Evolutionary conservation across 768 basidiomycete species (phyloP), one percentile per base, ranked within the genome.

Genomic region (Hericium rajendrae): DNA sequence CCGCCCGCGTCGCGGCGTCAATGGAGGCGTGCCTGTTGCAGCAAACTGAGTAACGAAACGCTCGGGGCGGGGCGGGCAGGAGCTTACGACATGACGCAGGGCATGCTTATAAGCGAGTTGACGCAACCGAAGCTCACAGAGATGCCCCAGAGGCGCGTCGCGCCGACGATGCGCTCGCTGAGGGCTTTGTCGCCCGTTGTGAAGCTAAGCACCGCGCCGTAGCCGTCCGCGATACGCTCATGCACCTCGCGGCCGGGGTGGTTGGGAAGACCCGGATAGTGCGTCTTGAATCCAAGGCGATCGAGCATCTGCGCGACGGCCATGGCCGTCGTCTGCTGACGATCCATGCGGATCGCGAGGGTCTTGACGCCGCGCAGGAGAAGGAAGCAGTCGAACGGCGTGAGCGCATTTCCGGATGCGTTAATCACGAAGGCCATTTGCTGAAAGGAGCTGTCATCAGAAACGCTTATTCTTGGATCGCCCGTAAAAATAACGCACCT

Each of bases 11-110:
- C 8, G 91, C 89, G 22, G 97, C 84, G 66, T 97, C 94, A 62
- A 99, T 99, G 40, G 97, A 98, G 22, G 97, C 94, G 70, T 99
- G 97, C 16, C 95, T 95, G 62, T 13, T 56, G 55, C 51, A 51
- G 15, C 38, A 24, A 20, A 53, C 26, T 48, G 54, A 58, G 28
- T 54, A 43, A 53, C 38, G 43, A 58, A 38, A 38, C 54, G 26
- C 26, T 54, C 55, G 61, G 52, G 12, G 28, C 54, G 59, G 43
- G 38, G 3, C 20, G 2, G 46, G 15, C 13, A 26, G 39, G 59
- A 5, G 88, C 94, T 74, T 71, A 98, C 95, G 94, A 97, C 97
- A 99, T 98, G 65, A 92, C 84, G 70, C 97, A 98, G 39, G 97
- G 97, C 95, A 99, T 97, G 62, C 90, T 93, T 73, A 98, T 98